A percentile compares a stretch with the other conserved stretches of the same genome.
Evolutionary conservation across 2,329 filamentous ascomycete species (phyloP).

Genomic region (Metarhizium sp.): DNA sequence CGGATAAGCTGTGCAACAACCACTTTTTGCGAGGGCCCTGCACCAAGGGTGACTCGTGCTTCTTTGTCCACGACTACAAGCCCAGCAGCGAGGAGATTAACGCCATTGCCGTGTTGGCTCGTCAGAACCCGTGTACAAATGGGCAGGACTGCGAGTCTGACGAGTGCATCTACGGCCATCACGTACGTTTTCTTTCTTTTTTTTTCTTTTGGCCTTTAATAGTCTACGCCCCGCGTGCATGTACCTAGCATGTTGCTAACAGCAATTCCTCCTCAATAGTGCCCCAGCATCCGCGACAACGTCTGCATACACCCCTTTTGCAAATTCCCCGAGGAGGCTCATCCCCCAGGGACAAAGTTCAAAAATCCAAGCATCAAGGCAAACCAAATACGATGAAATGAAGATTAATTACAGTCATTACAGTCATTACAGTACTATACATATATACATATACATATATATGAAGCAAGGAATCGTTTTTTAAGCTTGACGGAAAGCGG

Average conservation of each 20-base stretch:
- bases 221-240: background rate
- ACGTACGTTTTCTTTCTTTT: constrained; percentile 31
- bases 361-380: constrained; percentile 25
- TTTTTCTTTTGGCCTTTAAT: background rate
- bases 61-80: constrained; percentile 47
- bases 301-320: constrained; percentile 45
- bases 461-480: background rate
- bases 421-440: background rate
- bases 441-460: background rate
- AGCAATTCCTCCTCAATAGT: constrained; percentile 24
- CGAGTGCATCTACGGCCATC: constrained; percentile 55
- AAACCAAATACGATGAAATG: constrained; percentile 14
- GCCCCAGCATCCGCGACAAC: constrained; percentile 41
- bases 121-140: constrained; percentile 47
- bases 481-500: background rate
- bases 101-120: constrained; percentile 45
- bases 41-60: constrained; percentile 42
- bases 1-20: constrained; percentile 52
- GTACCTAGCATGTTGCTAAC: background rate
- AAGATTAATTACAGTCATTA: background rate
- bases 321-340: constrained; percentile 42
- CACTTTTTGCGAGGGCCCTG: constrained; percentile 51
- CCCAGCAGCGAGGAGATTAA: constrained; percentile 43
- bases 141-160: constrained; percentile 49
- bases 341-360: constrained; percentile 49